Percentiles rank a stretch among this genome's conserved stretches.
Evolutionary conservation across 371 early-diverging fungal genomes (phyloP).

Genomic region (Mortierella sp.): DNA sequence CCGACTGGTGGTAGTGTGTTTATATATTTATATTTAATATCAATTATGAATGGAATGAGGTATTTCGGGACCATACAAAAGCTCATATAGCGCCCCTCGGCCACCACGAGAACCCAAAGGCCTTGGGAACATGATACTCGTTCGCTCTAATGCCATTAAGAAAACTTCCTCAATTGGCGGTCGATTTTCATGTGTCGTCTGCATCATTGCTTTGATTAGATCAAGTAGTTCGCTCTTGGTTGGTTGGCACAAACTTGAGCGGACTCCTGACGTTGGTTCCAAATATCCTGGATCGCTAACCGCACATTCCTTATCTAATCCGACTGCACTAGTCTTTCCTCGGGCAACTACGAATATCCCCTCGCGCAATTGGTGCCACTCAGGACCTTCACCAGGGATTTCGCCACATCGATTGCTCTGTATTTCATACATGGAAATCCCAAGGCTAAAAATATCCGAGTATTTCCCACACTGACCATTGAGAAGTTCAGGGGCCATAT

Average conservation of each 20-base stretch:
- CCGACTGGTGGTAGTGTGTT: too few relatives aligned
- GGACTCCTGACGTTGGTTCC: not conserved
- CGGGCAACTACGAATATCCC: not conserved
- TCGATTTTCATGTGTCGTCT: not conserved
- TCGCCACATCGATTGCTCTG: conserved; percentile 9
- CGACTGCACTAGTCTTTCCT: not conserved
- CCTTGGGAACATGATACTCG: not conserved
- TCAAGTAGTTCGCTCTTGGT: not conserved
- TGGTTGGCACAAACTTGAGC: not conserved
- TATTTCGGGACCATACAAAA: not conserved
- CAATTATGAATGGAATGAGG: too few relatives aligned
- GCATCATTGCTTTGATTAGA: not conserved
- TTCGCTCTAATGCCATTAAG: not conserved
- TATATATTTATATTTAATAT: too few relatives aligned
- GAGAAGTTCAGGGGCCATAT: conserved; percentile 9
- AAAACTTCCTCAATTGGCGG: not conserved
- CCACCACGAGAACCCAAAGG: not conserved
- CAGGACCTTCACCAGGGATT: conserved; percentile 1
- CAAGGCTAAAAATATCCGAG: conserved; percentile 12
- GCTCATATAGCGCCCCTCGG: not conserved
- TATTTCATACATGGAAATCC: conserved; percentile 2
- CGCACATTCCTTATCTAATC: not conserved
- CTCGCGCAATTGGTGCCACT: conserved; percentile 2
- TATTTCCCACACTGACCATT: not conserved
- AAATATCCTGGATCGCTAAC: not conserved